Evolutionary conservation across 176 grass and related monocot species (phyloP), one percentile per base, ranked within the genome.

Genomic region (Olyra latifolia): DNA sequence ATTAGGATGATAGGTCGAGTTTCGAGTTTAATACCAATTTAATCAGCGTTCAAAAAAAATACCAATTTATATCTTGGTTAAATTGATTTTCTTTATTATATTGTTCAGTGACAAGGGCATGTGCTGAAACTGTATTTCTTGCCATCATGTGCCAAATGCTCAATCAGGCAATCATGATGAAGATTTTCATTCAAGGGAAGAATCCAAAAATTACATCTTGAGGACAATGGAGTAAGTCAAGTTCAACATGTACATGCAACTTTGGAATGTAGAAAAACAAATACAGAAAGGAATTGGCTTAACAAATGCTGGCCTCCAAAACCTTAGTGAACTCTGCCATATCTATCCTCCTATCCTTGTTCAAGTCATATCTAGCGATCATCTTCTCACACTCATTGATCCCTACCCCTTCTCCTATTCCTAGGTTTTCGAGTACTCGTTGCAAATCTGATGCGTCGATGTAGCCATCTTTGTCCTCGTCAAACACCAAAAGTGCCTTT

Each of bases 271-370:
- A 13, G 22, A 44, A 64, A 85, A 76, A 28, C 7, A 52, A 75
- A 63, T 58, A 80, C 24, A 35, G 2, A 58, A 52, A 52, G 27
- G 12, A 66, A 3, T 19, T 8, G 6, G 15, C 62, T 84, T 76
- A 97, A 63, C 62, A 94, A 79, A 97, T 58, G 53, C 84, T 84
- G 3, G 66, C 82, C 71, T 94, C 91, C 91, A 97, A 72, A 88
- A 97, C 82, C 71, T 69, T 90, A 27, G 77, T 80, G 63, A 97
- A 97, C 76, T 97, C 91, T 23, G 39, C 56, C 10, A 90, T 12
- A 83, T 94, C 87, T 74, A 97, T 88, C 87, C 71, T 92, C 41
- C 28, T 16, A 47, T 97, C 91, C 61, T 82, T 64, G 53, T 92
- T 88, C n/a, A 12, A 52, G 55, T 94, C 94, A 83, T 94, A 89